Conservation (phyloP, 2,329 filamentous ascomycete genomes). For the Pseudogymnoascus sp. region DNA sequence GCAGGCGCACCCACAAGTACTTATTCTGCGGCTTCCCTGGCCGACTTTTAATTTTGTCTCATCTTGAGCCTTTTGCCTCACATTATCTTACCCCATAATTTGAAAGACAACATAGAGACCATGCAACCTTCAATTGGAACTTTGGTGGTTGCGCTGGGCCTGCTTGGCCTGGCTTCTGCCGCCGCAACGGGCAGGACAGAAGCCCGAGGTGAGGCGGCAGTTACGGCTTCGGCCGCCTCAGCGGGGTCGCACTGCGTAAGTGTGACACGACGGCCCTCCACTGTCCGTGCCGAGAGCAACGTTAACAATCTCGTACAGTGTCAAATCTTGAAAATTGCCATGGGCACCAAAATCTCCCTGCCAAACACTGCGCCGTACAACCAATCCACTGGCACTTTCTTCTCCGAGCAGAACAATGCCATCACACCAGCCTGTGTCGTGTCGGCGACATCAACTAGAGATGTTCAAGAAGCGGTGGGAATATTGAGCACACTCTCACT, state of each 20-base stretch:
- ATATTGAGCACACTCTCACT: slow-evolving; percentile 1
- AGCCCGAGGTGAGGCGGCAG: neutral
- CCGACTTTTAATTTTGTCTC: neutral
- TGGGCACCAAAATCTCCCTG: slow-evolving; percentile 11
- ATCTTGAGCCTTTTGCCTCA: neutral
- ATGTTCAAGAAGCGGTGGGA: slow-evolving; percentile 21
- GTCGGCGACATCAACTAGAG: slow-evolving; percentile 18
- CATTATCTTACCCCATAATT: neutral
- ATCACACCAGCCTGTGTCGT: slow-evolving; percentile 25
- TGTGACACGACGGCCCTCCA: neutral
- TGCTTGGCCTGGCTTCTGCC: neutral
- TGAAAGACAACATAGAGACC: neutral
- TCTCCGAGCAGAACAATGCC: slow-evolving; percentile 17
- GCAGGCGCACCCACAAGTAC: neutral
- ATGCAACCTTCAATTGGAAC: neutral
- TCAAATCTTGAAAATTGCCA: neutral
- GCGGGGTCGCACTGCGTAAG: neutral
- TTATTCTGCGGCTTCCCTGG: neutral
- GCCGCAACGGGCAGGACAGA: neutral
- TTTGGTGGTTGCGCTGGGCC: neutral
- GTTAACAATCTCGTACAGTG: neutral
- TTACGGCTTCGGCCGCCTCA: neutral
- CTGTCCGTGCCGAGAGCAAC: neutral
- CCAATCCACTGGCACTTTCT: slow-evolving; percentile 12
- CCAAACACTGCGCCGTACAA: slow-evolving; percentile 10